Percentiles rank a stretch among this genome's conserved stretches.
These are phyloP conservation scores for Vaccinium darrowii DNA, from an alignment of 148 eudicot species.

Conservation along the genomic window DNA sequence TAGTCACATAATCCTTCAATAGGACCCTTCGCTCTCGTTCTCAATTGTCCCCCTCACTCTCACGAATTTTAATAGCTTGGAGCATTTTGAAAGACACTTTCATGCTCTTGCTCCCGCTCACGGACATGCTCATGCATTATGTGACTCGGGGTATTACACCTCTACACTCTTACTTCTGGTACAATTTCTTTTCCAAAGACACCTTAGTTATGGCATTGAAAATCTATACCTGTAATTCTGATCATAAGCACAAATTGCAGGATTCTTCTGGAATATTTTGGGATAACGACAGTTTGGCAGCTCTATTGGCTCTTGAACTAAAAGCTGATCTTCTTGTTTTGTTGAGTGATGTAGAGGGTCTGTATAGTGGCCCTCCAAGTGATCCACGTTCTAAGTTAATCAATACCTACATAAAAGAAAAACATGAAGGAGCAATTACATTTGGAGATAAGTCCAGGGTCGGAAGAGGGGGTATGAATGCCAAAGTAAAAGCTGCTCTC, in stretches of 20 bases:
- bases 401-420: conserved; percentile 62
- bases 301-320: conserved; percentile 77
- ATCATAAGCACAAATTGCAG: conserved; percentile 41
- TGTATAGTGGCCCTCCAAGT: conserved; percentile 85
- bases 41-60: too few species aligned
- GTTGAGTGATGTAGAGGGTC: conserved; percentile 95
- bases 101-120: too few species aligned
- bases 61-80: too few species aligned
- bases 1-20: too few species aligned
- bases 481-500: conserved; percentile 55
- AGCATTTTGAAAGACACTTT: too few species aligned
- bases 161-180: not conserved
- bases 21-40: too few species aligned
- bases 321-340: conserved; percentile 87
- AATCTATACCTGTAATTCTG: not conserved
- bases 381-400: conserved; percentile 90
- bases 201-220: not conserved
- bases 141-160: not conserved
- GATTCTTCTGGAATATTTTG: conserved; percentile 94
- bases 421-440: conserved; percentile 34
- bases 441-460: conserved; percentile 58
- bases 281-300: conserved; percentile 96
- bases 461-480: conserved; percentile 59
- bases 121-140: too few species aligned
- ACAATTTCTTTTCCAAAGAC: not conserved